phyloP scores from a whole-genome alignment of 1,284 basidiomycete genomes.

The Apiotrichum gracile region DNA sequence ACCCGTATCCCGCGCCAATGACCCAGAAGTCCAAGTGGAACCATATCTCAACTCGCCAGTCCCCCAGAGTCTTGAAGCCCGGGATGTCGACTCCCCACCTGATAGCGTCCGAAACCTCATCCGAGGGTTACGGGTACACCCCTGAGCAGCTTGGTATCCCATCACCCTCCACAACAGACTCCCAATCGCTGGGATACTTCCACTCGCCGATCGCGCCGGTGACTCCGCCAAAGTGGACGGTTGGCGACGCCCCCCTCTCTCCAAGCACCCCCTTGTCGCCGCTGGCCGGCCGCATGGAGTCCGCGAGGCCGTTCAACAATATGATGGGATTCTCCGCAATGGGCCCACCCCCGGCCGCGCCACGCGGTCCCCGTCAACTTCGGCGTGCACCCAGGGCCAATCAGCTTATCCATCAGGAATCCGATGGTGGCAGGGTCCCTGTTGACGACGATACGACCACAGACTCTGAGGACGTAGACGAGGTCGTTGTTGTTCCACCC shows the following conservation, averaged over 20 bases:
- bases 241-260: background rate
- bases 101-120: background rate
- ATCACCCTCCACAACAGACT: background rate
- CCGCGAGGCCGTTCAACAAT: too few species aligned
- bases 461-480: background rate
- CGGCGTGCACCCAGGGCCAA: background rate
- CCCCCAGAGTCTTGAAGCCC: background rate
- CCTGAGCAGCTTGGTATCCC: background rate
- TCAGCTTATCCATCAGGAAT: background rate
- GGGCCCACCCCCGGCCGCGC: background rate
- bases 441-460: background rate
- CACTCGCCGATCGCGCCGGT: background rate
- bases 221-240: background rate
- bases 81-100: background rate
- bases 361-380: background rate
- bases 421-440: background rate
- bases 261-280: background rate
- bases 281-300: too few species aligned
- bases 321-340: background rate
- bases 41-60: too few species aligned
- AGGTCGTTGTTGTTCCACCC: background rate
- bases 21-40: background rate
- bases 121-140: background rate
- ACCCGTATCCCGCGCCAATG: background rate
- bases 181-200: background rate